These are phyloP conservation scores for Candida saitoana DNA, from an alignment of 805 yeast genomes.

Conservation along the genomic window DNA sequence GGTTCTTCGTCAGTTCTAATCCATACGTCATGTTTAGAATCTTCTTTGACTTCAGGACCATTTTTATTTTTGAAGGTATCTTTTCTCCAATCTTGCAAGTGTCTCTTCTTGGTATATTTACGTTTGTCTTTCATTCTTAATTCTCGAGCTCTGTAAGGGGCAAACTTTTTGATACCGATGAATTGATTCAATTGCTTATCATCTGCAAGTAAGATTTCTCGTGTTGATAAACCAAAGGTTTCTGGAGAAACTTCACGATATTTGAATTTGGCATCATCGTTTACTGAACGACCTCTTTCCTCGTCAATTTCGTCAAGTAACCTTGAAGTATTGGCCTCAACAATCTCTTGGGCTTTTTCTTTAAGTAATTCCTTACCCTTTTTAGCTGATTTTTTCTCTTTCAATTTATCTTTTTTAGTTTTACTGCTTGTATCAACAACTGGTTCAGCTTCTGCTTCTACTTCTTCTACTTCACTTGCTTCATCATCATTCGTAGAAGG, in stretches of 20 bases:
- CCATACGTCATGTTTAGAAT: conserved; percentile 38
- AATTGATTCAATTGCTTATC: conserved; percentile 80
- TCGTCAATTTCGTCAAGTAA: conserved; percentile 67
- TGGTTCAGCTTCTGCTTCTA: conserved; percentile 11
- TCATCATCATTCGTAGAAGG: conserved; percentile 15
- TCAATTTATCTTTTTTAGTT: conserved; percentile 52
- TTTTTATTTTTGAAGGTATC: conserved; percentile 66
- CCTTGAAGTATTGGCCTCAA: conserved; percentile 66
- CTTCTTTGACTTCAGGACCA: conserved; percentile 37
- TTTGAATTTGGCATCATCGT: conserved; percentile 55
- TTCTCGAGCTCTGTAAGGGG: conserved; percentile 83
- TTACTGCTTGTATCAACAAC: conserved; percentile 27
- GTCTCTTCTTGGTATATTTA: conserved; percentile 68
- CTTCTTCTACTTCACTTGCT: conserved; percentile 8
- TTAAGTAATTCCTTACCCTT: conserved; percentile 58
- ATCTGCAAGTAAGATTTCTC: conserved; percentile 88
- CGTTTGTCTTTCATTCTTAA: conserved; percentile 71
- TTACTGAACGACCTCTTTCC: conserved; percentile 53
- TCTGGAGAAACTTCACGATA: conserved; percentile 97
- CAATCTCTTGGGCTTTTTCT: conserved; percentile 69
- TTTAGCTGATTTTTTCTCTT: conserved; percentile 54
- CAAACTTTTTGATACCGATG: conserved; percentile 86
- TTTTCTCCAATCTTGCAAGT: conserved; percentile 86
- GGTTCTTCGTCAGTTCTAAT: conserved; percentile 25
- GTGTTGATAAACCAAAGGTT: conserved; percentile 74